Evolutionary conservation across 805 yeast species (phyloP).

Genomic region (Wickerhamiella galacta): DNA sequence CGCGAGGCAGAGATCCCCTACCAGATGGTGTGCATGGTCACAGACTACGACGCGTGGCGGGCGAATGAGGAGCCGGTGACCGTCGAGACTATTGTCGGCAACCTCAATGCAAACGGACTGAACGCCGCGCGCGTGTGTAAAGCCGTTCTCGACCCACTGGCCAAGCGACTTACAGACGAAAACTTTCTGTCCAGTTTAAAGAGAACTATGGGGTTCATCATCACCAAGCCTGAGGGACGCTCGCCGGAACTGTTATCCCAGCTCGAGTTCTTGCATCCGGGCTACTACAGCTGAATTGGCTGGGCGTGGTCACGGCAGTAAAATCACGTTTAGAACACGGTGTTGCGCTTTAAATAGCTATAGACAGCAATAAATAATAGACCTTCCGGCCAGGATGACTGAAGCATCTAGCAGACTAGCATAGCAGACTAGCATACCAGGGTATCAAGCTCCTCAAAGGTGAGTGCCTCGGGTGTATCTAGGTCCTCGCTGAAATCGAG

Average conservation of each 20-base stretch:
- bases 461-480: slow-evolving; percentile 15
- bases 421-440: slow-evolving; percentile 10
- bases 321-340: not conserved
- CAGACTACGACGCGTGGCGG: slow-evolving; percentile 98
- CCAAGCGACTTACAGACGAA: slow-evolving; percentile 37
- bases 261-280: slow-evolving; percentile 80
- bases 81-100: slow-evolving; percentile 90
- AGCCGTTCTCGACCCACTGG: slow-evolving; percentile 48
- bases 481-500: slow-evolving; percentile 10
- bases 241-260: slow-evolving; percentile 56
- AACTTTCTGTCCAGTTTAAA: slow-evolving; percentile 51
- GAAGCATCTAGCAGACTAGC: not conserved
- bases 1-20: slow-evolving; percentile 93
- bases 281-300: slow-evolving; percentile 22
- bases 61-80: slow-evolving; percentile 91
- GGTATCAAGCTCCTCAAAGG: slow-evolving; percentile 17
- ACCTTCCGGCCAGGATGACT: not conserved
- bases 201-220: slow-evolving; percentile 67
- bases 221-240: slow-evolving; percentile 60
- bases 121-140: slow-evolving; percentile 73
- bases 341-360: not conserved
- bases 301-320: not conserved
- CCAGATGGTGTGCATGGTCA: slow-evolving; percentile 97
- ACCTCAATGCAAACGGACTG: slow-evolving; percentile 68
- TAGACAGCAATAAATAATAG: slow-evolving; percentile 1